phyloP scores from a whole-genome alignment of 2,329 filamentous ascomycete genomes.

The Aurifilum marmelostoma region DNA sequence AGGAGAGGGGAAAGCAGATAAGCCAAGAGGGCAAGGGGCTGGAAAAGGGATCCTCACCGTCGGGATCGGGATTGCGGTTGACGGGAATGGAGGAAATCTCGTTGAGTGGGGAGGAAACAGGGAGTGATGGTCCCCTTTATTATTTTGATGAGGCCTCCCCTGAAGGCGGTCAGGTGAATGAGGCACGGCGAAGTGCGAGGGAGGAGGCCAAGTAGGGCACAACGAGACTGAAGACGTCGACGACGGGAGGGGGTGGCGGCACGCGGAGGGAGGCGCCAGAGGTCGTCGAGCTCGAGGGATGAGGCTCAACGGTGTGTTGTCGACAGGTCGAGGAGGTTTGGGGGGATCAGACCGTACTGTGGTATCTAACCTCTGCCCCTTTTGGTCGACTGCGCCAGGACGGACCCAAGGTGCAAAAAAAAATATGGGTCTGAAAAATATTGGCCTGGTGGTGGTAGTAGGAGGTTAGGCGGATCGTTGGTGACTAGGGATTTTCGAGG shows the following conservation, averaged over 20 bases:
- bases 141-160: slow-evolving; percentile 29
- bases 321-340: slow-evolving; percentile 5
- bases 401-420: slow-evolving; percentile 16
- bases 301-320: slow-evolving; percentile 13
- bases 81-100: slow-evolving; percentile 29
- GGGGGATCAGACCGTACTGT: slow-evolving; percentile 4
- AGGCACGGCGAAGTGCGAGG: slow-evolving; percentile 22
- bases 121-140: slow-evolving; percentile 29
- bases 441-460: slow-evolving; percentile 16
- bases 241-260: neutral
- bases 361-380: slow-evolving; percentile 16
- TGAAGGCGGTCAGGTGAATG: slow-evolving; percentile 29
- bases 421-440: slow-evolving; percentile 31
- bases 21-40: slow-evolving; percentile 14
- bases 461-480: neutral
- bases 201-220: slow-evolving; percentile 5
- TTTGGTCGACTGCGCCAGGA: slow-evolving; percentile 19
- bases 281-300: slow-evolving; percentile 7
- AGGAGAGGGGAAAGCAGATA: neutral
- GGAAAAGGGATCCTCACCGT: slow-evolving; percentile 28
- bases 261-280: neutral
- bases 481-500: slow-evolving; percentile 8
- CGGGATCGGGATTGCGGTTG: slow-evolving; percentile 18
- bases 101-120: slow-evolving; percentile 29
- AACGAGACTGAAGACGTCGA: slow-evolving; percentile 10